Evolutionary conservation across 2,329 filamentous ascomycete species (phyloP), one percentile per base, ranked within the genome.

Genomic region (Botrytis byssoidea): DNA sequence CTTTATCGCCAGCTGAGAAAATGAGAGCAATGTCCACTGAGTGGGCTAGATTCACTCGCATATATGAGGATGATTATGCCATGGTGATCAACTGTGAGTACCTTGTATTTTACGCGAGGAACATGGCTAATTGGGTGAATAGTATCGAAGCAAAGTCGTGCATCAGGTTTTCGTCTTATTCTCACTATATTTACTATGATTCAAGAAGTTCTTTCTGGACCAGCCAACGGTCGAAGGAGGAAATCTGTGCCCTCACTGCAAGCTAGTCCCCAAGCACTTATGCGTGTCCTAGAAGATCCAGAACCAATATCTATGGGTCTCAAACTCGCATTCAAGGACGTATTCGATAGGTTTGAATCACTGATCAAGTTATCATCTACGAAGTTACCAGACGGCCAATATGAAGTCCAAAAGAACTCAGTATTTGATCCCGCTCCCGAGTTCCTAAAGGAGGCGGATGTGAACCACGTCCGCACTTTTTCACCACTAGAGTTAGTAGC

Each of bases 1-100:
- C 83, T 44, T 80, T 86, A 6, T 84, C 81, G 5, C 78, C 81
- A 14, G 85, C 84, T 0, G 85, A 86, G 75, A 85, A 85, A 76
- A 83, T 86, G 78, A 82, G 83, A 66, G 85, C 84, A 32, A 82
- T 82, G 67, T 83, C 81, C 0, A 84, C 84, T 0, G 81, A 82
- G 16, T 86, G 85, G 85, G 85, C 86, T 71, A 81, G 80, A 14
- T 82, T 85, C 29, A 82, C 83, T 0, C 82, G 80, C 67, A 77
- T 83, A 40, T 84, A 83, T 71, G 83, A 85, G 63, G 79, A 82
- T 1, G 82, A 85, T 61, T 86, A 85, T 73, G 75, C 80, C 0
- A 55, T 76, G 12, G 80, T 86, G 65, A 74, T 82, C n/a, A 82
- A 78, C 16, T 77, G 81, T 82, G 77, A 77, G 81, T 78, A 37